phyloP scores from a whole-genome alignment of 2,329 filamentous ascomycete genomes.

The Penicillium thymicola region DNA sequence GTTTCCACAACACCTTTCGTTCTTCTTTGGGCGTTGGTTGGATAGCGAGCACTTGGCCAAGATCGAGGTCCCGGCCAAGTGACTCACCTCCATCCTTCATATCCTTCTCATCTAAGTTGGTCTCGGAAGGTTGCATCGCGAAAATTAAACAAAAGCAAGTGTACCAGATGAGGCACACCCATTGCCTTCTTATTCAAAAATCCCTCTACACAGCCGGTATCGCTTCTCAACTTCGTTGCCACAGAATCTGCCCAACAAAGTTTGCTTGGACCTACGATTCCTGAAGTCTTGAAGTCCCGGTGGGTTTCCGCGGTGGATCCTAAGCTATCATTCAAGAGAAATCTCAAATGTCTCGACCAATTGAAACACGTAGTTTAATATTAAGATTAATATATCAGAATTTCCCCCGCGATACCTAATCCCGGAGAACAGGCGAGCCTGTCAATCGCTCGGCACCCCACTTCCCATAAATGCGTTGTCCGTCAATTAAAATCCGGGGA shows the following conservation, averaged over 20 bases:
- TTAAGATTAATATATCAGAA: neutral
- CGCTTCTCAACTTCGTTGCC: neutral
- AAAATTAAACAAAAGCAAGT: neutral
- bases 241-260: neutral
- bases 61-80: neutral
- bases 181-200: neutral
- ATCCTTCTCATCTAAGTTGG: slow-evolving; percentile 5
- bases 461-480: neutral
- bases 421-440: neutral
- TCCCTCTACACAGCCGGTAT: neutral
- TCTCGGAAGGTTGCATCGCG: neutral
- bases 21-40: slow-evolving; percentile 12
- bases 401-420: neutral
- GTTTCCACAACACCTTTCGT: slow-evolving; percentile 11
- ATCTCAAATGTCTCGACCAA: neutral
- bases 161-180: neutral
- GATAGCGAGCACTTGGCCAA: slow-evolving; percentile 14
- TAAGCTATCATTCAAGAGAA: neutral
- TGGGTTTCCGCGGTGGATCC: slow-evolving; percentile 12
- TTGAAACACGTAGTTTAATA: neutral
- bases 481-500: neutral
- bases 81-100: slow-evolving; percentile 6
- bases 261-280: slow-evolving; percentile 13
- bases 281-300: slow-evolving; percentile 1
- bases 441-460: slow-evolving; percentile 10